phyloP scores from a whole-genome alignment of 2,329 filamentous ascomycete species.

The Penicillium sp. region DNA sequence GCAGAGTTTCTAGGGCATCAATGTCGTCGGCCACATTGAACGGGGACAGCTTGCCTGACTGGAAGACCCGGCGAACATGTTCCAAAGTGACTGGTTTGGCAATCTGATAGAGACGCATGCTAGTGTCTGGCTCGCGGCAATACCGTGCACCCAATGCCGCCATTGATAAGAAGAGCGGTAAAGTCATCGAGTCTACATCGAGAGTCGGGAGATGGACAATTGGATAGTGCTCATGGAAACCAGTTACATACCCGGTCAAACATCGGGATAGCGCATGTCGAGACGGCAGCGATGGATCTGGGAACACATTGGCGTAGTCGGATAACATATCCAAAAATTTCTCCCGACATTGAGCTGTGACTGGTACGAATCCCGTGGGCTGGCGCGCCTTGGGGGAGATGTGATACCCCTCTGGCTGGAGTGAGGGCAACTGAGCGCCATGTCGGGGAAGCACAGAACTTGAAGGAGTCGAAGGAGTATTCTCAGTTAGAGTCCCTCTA shows the following conservation, averaged over 20 bases:
- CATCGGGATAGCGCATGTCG: conserved; percentile 37
- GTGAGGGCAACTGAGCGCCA: conserved; percentile 35
- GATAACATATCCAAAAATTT: conserved; percentile 25
- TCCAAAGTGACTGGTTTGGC: conserved; percentile 36
- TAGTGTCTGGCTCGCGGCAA: conserved; percentile 36
- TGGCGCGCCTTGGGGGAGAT: conserved; percentile 26
- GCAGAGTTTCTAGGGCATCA: conserved; percentile 31
- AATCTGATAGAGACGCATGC: conserved; percentile 33
- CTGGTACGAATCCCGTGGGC: conserved; percentile 30
- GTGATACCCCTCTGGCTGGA: conserved; percentile 34
- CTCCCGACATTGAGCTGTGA: conserved; percentile 35
- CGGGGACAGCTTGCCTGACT: conserved; percentile 20
- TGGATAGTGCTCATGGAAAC: conserved; percentile 37
- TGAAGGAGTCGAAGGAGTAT: conserved; percentile 23
- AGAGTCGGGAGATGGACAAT: conserved; percentile 36
- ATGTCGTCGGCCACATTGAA: conserved; percentile 21
- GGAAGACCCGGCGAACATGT: conserved; percentile 31
- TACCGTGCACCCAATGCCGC: conserved; percentile 35
- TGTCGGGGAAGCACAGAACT: conserved; percentile 36
- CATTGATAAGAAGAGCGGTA: conserved; percentile 34
- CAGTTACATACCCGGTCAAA: conserved; percentile 35
- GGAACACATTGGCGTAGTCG: conserved; percentile 31
- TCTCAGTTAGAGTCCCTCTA: conserved; percentile 15
- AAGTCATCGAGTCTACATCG: conserved; percentile 25
- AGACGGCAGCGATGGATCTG: conserved; percentile 30